These are phyloP conservation scores for Wickerhamomyces sp. DNA, from an alignment of 1,139 yeast species.

Conservation along the genomic window DNA sequence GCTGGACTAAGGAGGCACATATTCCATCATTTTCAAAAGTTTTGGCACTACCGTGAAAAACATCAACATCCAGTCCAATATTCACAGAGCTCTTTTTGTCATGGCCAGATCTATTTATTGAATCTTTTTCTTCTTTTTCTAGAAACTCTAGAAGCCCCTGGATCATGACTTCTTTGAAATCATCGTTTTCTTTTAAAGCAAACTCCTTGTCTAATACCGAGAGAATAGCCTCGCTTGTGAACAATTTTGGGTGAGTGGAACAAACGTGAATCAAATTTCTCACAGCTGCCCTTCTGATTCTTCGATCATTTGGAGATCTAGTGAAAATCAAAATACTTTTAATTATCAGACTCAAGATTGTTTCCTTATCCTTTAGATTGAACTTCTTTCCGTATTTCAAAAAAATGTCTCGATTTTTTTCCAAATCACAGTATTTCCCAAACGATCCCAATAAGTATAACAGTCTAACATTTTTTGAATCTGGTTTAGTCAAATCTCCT, in stretches of 20 bases:
- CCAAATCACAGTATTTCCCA: slow-evolving; percentile 63
- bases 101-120: slow-evolving; percentile 35
- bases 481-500: slow-evolving; percentile 26
- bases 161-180: slow-evolving; percentile 44
- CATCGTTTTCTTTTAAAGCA: slow-evolving; percentile 25
- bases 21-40: slow-evolving; percentile 58
- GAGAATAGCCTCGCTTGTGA: slow-evolving; percentile 50
- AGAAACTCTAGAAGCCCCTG: slow-evolving; percentile 54
- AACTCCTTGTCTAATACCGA: slow-evolving; percentile 50
- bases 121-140: slow-evolving; percentile 43
- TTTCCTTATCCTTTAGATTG: slow-evolving; percentile 46
- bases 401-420: slow-evolving; percentile 39
- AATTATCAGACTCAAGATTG: slow-evolving; percentile 50
- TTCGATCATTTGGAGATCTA: slow-evolving; percentile 27
- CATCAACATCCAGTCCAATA: slow-evolving; percentile 38
- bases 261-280: slow-evolving; percentile 55
- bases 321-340: slow-evolving; percentile 54
- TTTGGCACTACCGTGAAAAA: slow-evolving; percentile 47
- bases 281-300: slow-evolving; percentile 46
- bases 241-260: slow-evolving; percentile 55
- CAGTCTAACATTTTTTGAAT: slow-evolving; percentile 49
- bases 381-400: slow-evolving; percentile 28
- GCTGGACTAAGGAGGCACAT: slow-evolving; percentile 65
- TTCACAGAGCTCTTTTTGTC: slow-evolving; percentile 30
- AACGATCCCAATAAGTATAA: slow-evolving; percentile 62